A percentile compares a stretch with the other conserved stretches of the same genome.
phyloP scores from a whole-genome alignment of 2,329 filamentous ascomycete species.

The Drechslerella coelobrocha region DNA sequence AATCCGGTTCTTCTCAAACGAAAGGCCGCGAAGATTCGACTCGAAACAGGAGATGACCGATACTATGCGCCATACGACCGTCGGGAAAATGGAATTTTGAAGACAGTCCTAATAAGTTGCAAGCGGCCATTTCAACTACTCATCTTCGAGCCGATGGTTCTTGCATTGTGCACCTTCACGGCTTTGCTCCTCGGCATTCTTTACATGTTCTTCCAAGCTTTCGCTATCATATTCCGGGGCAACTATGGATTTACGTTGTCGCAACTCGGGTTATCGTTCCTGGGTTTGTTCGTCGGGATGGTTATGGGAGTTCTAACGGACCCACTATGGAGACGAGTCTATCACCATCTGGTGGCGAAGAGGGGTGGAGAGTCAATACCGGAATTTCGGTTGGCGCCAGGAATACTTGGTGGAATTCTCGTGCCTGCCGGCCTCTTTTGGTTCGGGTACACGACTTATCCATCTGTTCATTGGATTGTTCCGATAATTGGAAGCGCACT shows the following conservation, averaged over 20 bases:
- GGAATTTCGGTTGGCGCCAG: constrained; percentile 81
- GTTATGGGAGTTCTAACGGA: constrained; percentile 68
- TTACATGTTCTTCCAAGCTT: constrained; percentile 90
- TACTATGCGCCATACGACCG: constrained; percentile 81
- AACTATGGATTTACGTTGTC: constrained; percentile 79
- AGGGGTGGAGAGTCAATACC: constrained; percentile 74
- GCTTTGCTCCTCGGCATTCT: constrained; percentile 85
- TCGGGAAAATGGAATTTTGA: constrained; percentile 70
- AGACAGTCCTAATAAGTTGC: constrained; percentile 67
- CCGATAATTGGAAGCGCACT: constrained; percentile 75
- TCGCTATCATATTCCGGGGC: constrained; percentile 76
- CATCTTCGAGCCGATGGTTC: constrained; percentile 81
- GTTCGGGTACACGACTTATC: constrained; percentile 84
- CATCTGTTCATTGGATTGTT: constrained; percentile 76
- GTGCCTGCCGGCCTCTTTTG: constrained; percentile 84
- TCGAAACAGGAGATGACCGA: constrained; percentile 76
- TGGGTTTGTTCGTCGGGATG: constrained; percentile 75
- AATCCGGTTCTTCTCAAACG: constrained; percentile 74
- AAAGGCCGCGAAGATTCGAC: constrained; percentile 74
- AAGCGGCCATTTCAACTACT: constrained; percentile 72
- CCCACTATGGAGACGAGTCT: constrained; percentile 71
- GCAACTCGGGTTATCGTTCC: constrained; percentile 79
- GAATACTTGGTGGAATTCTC: constrained; percentile 75
- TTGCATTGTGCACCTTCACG: constrained; percentile 80
- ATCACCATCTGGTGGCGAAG: constrained; percentile 66